Conservation (phyloP, 2,329 filamentous ascomycete genomes). For the Diaporthe aspalathi region DNA sequence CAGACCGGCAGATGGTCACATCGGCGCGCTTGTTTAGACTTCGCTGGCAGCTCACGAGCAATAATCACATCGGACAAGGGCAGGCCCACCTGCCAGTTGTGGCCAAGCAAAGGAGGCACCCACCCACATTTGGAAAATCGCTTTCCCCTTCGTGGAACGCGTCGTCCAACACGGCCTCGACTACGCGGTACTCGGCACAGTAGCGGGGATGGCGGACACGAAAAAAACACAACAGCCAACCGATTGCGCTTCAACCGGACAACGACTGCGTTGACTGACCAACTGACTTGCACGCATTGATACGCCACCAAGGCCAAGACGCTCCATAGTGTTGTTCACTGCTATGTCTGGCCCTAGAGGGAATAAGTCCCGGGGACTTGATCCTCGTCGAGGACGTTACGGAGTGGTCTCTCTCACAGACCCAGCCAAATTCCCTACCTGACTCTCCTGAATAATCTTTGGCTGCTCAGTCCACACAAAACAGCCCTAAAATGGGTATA, state of each 20-base stretch:
- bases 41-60: not conserved
- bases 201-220: not conserved
- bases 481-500: not conserved
- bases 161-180: slow-evolving; percentile 1
- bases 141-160: not conserved
- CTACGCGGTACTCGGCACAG: not conserved
- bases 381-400: not conserved
- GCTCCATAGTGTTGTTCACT: not conserved
- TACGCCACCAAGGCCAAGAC: not conserved
- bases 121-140: not conserved
- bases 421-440: not conserved
- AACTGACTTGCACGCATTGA: not conserved
- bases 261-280: not conserved
- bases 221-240: not conserved
- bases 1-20: slow-evolving; percentile 5
- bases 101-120: not conserved
- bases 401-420: not conserved
- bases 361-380: not conserved
- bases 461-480: not conserved
- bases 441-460: not conserved
- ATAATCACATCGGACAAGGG: not conserved
- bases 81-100: not conserved
- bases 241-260: not conserved
- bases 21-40: not conserved
- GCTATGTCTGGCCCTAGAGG: not conserved